These are phyloP conservation scores for Tylopilus subfusipes DNA, from an alignment of 768 basidiomycete genomes.

Conservation along the genomic window DNA sequence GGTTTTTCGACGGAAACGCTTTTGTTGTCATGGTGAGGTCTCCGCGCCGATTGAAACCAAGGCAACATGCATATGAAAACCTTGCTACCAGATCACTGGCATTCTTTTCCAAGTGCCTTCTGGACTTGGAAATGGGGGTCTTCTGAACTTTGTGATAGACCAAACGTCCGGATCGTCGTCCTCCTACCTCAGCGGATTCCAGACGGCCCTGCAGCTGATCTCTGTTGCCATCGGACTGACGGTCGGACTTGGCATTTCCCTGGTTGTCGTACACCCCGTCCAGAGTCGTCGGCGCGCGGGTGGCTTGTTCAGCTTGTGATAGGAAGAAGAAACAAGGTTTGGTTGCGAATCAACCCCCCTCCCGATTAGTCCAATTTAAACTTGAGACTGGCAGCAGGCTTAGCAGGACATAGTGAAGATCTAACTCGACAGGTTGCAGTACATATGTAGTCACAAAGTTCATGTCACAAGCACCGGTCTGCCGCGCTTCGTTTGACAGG, in stretches of 20 bases:
- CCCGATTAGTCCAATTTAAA: too few relatives aligned
- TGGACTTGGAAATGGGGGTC: conserved; percentile 75
- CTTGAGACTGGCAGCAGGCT: too few relatives aligned
- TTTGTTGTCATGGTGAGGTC: conserved; percentile 75
- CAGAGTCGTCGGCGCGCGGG: conserved; percentile 54
- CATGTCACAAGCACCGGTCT: too few relatives aligned
- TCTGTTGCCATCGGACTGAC: conserved; percentile 77
- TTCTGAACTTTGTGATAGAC: conserved; percentile 64
- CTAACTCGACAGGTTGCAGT: too few relatives aligned
- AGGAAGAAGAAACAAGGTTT: not conserved
- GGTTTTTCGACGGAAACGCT: conserved; percentile 67
- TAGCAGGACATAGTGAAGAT: too few relatives aligned
- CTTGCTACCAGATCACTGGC: conserved; percentile 53
- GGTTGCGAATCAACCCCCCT: not conserved
- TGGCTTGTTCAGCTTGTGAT: conserved; percentile 59
- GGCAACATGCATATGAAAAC: not conserved
- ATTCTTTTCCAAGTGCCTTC: conserved; percentile 85
- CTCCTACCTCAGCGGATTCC: conserved; percentile 68
- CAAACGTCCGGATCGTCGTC: conserved; percentile 48
- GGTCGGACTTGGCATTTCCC: conserved; percentile 70
- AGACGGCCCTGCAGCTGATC: conserved; percentile 72
- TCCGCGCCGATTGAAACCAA: not conserved
- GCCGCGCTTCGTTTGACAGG: too few relatives aligned
- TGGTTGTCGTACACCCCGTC: conserved; percentile 63
- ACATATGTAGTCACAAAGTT: too few relatives aligned